Conservation (phyloP, 805 yeast genomes). For the Suhomyces xylopsoci region DNA sequence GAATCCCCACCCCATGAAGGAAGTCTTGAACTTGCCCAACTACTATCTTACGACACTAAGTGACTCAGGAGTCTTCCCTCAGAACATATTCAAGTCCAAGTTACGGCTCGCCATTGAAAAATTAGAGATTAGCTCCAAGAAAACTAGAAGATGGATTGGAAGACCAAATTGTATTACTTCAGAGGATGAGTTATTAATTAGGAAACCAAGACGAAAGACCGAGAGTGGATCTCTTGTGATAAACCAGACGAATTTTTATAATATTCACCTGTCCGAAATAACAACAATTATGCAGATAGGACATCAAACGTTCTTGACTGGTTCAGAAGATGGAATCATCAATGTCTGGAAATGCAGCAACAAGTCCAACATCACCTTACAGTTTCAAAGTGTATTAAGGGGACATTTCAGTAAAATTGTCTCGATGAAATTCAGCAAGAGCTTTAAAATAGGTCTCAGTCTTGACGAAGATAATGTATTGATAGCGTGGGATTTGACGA, state of each 20-base stretch:
- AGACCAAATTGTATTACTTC: constrained; percentile 38
- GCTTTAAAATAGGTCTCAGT: constrained; percentile 54
- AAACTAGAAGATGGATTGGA: constrained; percentile 49
- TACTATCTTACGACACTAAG: constrained; percentile 29
- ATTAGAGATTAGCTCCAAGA: constrained; percentile 42
- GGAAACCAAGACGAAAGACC: constrained; percentile 23
- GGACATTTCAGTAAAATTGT: constrained; percentile 54
- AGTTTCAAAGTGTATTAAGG: constrained; percentile 45
- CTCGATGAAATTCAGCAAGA: constrained; percentile 47
- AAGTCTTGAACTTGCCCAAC: constrained; percentile 34
- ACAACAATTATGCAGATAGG: constrained; percentile 42
- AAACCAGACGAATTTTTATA: constrained; percentile 43
- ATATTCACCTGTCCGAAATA: constrained; percentile 39
- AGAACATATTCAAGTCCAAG: constrained; percentile 43
- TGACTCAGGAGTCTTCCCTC: constrained; percentile 32
- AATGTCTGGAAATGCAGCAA: constrained; percentile 52
- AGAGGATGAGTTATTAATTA: constrained; percentile 35
- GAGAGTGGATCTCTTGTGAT: constrained; percentile 35
- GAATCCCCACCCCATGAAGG: constrained; percentile 60
- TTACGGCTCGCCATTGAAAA: constrained; percentile 38
- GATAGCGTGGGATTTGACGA: constrained; percentile 62
- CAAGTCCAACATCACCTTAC: constrained; percentile 25
- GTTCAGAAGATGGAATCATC: constrained; percentile 57
- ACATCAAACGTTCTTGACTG: constrained; percentile 43
- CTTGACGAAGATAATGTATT: constrained; percentile 54